These are phyloP conservation scores for Fagopyrum esculentum DNA, from an alignment of 148 eudicot species.

Conservation along the genomic window DNA sequence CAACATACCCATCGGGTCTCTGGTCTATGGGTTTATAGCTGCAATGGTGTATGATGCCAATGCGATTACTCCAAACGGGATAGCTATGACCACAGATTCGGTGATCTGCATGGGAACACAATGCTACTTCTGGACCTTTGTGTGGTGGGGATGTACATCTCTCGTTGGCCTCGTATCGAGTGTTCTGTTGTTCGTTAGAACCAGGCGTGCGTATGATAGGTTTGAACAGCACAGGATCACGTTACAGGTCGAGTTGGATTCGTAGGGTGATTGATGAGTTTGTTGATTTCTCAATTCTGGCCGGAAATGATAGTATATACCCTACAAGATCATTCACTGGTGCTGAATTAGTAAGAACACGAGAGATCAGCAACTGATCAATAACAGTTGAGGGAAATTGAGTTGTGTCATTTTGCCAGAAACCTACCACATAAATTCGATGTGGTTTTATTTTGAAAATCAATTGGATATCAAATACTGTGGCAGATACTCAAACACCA, in stretches of 20 bases:
- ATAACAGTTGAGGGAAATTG: no score
- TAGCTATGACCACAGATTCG: constrained; percentile 23
- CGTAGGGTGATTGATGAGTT: neutral
- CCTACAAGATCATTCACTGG: no score
- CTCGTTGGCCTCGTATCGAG: constrained; percentile 54
- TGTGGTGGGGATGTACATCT: constrained; percentile 73
- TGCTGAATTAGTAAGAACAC: no score
- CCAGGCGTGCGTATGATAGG: constrained; percentile 56
- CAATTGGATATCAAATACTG: no score
- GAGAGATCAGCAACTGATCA: no score
- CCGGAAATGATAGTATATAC: no score
- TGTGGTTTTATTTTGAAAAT: no score
- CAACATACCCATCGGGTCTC: constrained; percentile 82
- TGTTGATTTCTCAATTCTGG: no score
- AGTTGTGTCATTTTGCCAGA: no score
- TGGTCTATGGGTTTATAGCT: constrained; percentile 62
- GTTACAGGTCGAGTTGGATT: constrained; percentile 17
- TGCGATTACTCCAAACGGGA: constrained; percentile 17
- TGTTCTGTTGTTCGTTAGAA: constrained; percentile 57
- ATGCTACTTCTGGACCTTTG: constrained; percentile 65
- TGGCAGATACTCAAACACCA: neutral
- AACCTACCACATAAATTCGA: no score
- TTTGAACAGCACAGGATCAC: constrained; percentile 50
- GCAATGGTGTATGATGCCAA: constrained; percentile 63
- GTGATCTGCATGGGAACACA: constrained; percentile 64